Base-by-base conservation (phyloP, 2,329 filamentous ascomycete species). In the Botrytis byssoidea region DNA sequence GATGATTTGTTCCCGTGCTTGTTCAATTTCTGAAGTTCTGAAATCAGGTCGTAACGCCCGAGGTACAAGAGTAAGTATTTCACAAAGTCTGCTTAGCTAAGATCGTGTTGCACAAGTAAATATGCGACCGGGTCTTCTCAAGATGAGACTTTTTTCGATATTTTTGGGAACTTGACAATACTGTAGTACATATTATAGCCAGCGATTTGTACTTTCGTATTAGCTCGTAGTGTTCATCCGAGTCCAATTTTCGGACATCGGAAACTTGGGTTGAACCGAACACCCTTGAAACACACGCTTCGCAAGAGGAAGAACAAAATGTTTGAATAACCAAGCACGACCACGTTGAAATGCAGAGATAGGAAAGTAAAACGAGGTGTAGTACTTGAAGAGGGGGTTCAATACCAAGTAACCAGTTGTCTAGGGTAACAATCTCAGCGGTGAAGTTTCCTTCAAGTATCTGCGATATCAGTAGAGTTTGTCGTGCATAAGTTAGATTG, bases 361-460 rank as follows among this genome's bases (percentile, higher is more conserved):
- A 59, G 42, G 51, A 25, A 42, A 46, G 35, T 48, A 35, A 72
- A 35, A 72, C 66, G 61, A 72, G 63, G 46, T 72, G 48, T 68
- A 60, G 71, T 60, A 72, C 51, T 64, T 16, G 69, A 59, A 72
- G 64, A 72, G 57, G 64, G 64, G 66, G 64, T 67, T 44, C 51
- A 32, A 37, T 59, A 59, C 60, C 63, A 60, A 51, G 64, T 40
- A 42, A 61, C 63, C 63, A 40, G 71, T 69, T 68, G 71, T 61
- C 71, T 32, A 35, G 71, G 71, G 40, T 72, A 72, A 72, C 71
- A 72, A 72, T 69, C 71, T 72, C 64, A 69, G 71, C 71, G 71
- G 71, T 72, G 71, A 72, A 40, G 71, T 72, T n/a, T 69, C 64
- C 40, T 51, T 48, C 37, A 71, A 65, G 59, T 35, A 59, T 35